A percentile compares a stretch with the other conserved stretches of the same genome.
These are phyloP conservation scores for Striga hermonthica DNA, from an alignment of 305 asterid genomes.

Conservation along the genomic window DNA sequence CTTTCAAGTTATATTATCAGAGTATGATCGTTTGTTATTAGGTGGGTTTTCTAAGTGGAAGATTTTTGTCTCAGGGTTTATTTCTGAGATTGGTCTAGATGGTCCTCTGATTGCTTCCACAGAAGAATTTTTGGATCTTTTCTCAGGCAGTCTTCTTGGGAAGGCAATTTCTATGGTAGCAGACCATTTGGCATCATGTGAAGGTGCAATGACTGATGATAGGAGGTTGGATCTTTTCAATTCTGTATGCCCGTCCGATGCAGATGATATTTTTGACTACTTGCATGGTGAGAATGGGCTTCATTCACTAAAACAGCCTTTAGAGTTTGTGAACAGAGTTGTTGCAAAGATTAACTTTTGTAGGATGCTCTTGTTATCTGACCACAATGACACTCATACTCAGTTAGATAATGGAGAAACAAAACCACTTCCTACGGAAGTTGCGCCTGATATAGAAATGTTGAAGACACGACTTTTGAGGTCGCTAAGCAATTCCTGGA, in stretches of 20 bases:
- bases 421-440: slow-evolving; percentile 37
- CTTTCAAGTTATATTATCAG: slow-evolving; percentile 41
- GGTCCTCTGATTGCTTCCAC: slow-evolving; percentile 42
- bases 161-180: slow-evolving; percentile 52
- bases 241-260: slow-evolving; percentile 57
- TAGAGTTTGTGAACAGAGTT: slow-evolving; percentile 61
- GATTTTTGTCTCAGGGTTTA: slow-evolving; percentile 43
- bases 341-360: slow-evolving; percentile 67
- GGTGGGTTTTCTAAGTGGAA: slow-evolving; percentile 66
- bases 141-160: slow-evolving; percentile 70
- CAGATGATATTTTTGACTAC: slow-evolving; percentile 49
- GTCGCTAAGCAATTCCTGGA: slow-evolving; percentile 70
- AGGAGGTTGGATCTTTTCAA: slow-evolving; percentile 55
- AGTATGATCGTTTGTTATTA: slow-evolving; percentile 52
- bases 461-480: slow-evolving; percentile 55
- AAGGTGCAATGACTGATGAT: slow-evolving; percentile 41
- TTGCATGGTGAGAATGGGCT: slow-evolving; percentile 41
- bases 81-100: slow-evolving; percentile 46
- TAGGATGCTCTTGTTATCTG: slow-evolving; percentile 54
- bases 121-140: slow-evolving; percentile 48
- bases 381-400: slow-evolving; percentile 32
- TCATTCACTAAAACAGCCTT: slow-evolving; percentile 48
- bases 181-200: slow-evolving; percentile 42
- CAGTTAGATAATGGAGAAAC: slow-evolving; percentile 35
- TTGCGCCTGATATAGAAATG: slow-evolving; percentile 39